These are phyloP conservation scores for Aspergillus ochraceus DNA, from an alignment of 2,329 filamentous ascomycete species.

Conservation along the genomic window DNA sequence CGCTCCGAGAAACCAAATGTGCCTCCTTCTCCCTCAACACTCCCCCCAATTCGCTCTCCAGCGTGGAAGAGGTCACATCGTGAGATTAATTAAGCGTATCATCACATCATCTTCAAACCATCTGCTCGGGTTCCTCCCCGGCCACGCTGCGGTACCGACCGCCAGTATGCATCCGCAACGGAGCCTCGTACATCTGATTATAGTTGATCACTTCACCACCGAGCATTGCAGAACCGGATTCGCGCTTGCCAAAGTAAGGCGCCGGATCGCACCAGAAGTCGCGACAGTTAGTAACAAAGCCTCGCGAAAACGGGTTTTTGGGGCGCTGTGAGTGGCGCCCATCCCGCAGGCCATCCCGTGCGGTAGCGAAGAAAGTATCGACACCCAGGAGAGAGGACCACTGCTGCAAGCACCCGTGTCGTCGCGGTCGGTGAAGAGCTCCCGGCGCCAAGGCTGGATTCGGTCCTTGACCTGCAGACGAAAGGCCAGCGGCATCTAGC, in stretches of 20 bases:
- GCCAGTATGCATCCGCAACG: constrained; percentile 60
- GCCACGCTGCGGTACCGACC: constrained; percentile 61
- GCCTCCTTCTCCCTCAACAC: background rate
- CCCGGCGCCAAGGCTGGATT: constrained; percentile 53
- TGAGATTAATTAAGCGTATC: background rate
- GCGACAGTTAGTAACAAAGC: constrained; percentile 82
- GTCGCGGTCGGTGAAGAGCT: constrained; percentile 50
- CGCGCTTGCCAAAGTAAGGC: constrained; percentile 72
- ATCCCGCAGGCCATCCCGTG: constrained; percentile 67
- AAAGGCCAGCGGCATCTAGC: constrained; percentile 68
- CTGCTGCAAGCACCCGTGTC: constrained; percentile 68
- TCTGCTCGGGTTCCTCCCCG: constrained; percentile 37
- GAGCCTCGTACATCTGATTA: constrained; percentile 83
- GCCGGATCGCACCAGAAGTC: constrained; percentile 96
- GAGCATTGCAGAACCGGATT: constrained; percentile 72
- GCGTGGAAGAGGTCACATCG: background rate
- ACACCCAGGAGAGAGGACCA: constrained; percentile 86
- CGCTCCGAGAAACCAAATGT: background rate
- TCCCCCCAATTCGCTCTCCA: background rate
- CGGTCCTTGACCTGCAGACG: constrained; percentile 64
- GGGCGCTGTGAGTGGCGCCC: constrained; percentile 49
- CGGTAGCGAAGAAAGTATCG: constrained; percentile 91
- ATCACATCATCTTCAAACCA: constrained; percentile 20
- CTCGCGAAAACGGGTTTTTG: constrained; percentile 81
- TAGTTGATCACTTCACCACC: constrained; percentile 83